These are phyloP conservation scores for Eucommia ulmoides DNA, from an alignment of 257 asterid genomes.

Conservation along the genomic window DNA sequence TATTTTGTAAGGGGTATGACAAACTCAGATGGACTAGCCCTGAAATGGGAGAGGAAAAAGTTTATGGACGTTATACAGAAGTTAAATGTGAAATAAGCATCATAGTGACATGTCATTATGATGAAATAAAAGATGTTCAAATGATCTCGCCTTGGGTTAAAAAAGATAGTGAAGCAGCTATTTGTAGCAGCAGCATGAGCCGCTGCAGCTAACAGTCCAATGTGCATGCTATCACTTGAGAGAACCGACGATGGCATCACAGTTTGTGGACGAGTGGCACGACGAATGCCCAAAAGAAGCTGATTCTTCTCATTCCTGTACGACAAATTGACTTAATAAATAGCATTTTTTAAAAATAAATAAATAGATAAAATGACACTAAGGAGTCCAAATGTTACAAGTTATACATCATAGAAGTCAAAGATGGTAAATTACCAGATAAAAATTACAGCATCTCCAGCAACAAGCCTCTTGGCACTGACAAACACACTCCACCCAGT, in stretches of 20 bases:
- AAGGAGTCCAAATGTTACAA: too few species aligned
- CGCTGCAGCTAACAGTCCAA: constrained; percentile 96
- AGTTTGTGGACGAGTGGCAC: constrained; percentile 87
- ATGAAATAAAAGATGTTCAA: background rate
- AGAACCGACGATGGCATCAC: constrained; percentile 98
- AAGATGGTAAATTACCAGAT: constrained; percentile 43
- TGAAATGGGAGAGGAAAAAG: constrained; percentile 24
- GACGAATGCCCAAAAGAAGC: constrained; percentile 90
- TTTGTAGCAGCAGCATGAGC: constrained; percentile 99
- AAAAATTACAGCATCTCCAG: constrained; percentile 45
- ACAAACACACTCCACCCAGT: constrained; percentile 56
- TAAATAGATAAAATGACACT: too few species aligned
- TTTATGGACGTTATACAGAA: too few species aligned
- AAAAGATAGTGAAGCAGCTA: constrained; percentile 92
- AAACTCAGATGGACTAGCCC: constrained; percentile 97
- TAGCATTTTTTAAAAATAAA: too few species aligned
- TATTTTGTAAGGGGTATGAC: constrained; percentile 86
- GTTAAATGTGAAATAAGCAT: background rate
- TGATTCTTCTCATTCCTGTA: constrained; percentile 89
- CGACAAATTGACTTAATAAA: too few species aligned
- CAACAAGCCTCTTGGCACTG: constrained; percentile 46
- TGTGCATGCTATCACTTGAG: constrained; percentile 98
- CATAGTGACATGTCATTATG: constrained; percentile 7
- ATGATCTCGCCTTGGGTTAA: constrained; percentile 57
- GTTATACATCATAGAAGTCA: too few species aligned